These are phyloP conservation scores for Obelidium mucronatum DNA, from an alignment of 192 early-diverging fungal genomes.

Conservation along the genomic window DNA sequence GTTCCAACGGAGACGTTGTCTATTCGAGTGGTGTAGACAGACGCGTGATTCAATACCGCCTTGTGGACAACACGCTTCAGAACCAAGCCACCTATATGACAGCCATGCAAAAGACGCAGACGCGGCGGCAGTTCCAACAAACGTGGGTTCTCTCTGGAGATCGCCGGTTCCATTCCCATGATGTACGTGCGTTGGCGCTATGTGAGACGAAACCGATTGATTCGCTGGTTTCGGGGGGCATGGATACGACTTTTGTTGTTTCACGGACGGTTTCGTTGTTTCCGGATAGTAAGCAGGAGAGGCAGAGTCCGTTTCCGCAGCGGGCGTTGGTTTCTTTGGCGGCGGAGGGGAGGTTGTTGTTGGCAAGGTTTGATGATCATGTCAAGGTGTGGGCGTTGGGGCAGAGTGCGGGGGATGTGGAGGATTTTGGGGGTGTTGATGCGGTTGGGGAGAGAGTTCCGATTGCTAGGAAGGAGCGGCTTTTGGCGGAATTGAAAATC, in stretches of 20 bases:
- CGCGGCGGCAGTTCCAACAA: constrained; percentile 8
- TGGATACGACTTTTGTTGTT: constrained; percentile 54
- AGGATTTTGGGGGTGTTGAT: constrained; percentile 36
- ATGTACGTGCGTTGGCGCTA: constrained; percentile 87
- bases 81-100: constrained; percentile 26
- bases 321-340: constrained; percentile 57
- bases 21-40: constrained; percentile 93
- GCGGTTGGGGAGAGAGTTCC: constrained; percentile 45
- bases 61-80: constrained; percentile 44
- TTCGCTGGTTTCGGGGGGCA: constrained; percentile 79
- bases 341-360: constrained; percentile 42
- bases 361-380: constrained; percentile 69
- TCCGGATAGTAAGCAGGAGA: constrained; percentile 43
- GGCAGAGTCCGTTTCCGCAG: constrained; percentile 66
- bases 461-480: constrained; percentile 64
- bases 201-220: constrained; percentile 73
- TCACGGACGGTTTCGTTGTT: constrained; percentile 48
- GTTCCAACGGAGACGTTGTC: constrained; percentile 63
- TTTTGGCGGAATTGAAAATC: constrained; percentile 79
- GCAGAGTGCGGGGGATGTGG: constrained; percentile 43
- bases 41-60: constrained; percentile 76
- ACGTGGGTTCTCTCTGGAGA: constrained; percentile 86
- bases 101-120: neutral
- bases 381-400: constrained; percentile 89
- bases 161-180: constrained; percentile 92